phyloP scores from a whole-genome alignment of 2,329 filamentous ascomycete species.

The Epichloe sp. region DNA sequence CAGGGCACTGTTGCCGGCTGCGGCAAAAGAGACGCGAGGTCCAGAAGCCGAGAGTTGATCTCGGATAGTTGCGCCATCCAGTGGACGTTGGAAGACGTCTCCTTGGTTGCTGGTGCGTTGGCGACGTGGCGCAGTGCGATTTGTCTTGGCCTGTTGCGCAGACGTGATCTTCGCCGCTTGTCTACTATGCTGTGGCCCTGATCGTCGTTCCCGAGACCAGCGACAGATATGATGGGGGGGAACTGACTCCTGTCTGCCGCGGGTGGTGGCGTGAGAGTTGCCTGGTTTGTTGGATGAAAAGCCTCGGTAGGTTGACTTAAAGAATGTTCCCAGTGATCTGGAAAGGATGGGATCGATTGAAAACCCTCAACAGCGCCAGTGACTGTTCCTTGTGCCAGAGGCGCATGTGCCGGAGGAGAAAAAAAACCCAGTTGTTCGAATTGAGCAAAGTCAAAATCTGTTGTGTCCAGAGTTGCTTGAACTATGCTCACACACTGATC shows the following conservation, averaged over 20 bases:
- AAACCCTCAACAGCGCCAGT: conserved; percentile 8
- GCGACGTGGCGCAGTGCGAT: conserved; percentile 18
- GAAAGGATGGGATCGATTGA: conserved; percentile 9
- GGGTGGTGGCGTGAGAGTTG: neutral
- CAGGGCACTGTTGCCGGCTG: conserved; percentile 13
- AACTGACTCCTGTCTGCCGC: neutral
- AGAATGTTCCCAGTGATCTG: conserved; percentile 13
- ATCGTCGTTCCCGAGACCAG: neutral
- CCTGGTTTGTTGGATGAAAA: conserved; percentile 1
- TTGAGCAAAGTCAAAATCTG: conserved; percentile 21
- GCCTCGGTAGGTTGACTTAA: conserved; percentile 5
- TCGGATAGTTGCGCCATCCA: conserved; percentile 28
- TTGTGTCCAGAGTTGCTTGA: conserved; percentile 17
- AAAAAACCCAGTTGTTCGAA: conserved; percentile 21
- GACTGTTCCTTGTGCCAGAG: conserved; percentile 18
- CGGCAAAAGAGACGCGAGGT: conserved; percentile 22
- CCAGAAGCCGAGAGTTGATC: conserved; percentile 24
- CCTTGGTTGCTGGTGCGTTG: conserved; percentile 10
- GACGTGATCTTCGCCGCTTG: conserved; percentile 13
- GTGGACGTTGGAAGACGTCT: conserved; percentile 13
- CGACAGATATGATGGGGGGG: neutral
- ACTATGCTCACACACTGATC: conserved; percentile 16
- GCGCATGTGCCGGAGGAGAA: conserved; percentile 9
- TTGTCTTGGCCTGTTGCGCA: conserved; percentile 17
- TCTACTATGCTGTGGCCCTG: conserved; percentile 5